A percentile compares a stretch with the other conserved stretches of the same genome.
These are phyloP conservation scores for Diplogelasinospora grovesii DNA, from an alignment of 495 filamentous ascomycete genomes.

Conservation along the genomic window DNA sequence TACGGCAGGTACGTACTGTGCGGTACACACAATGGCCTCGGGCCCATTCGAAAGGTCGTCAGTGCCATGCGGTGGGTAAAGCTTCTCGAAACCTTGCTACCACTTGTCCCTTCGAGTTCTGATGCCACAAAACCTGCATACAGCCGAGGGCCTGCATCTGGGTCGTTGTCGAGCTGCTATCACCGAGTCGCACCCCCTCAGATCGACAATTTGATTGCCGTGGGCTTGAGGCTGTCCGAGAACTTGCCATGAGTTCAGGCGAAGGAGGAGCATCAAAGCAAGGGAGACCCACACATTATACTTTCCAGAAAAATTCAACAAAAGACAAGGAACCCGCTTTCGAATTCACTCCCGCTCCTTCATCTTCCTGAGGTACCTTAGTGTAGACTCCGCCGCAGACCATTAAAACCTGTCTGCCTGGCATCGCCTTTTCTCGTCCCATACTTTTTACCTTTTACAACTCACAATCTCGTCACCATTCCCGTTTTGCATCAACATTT, in stretches of 20 bases:
- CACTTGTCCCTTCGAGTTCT: constrained; percentile 7
- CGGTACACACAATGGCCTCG: too few relatives aligned
- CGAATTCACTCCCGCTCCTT: constrained; percentile 11
- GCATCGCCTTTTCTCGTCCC: too few relatives aligned
- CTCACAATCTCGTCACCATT: too few relatives aligned
- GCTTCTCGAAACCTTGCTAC: too few relatives aligned
- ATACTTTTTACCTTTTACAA: too few relatives aligned
- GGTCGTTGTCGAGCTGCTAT: constrained; percentile 5
- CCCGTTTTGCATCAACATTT: too few relatives aligned
- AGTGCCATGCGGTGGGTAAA: too few relatives aligned
- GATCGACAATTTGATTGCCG: constrained; percentile 14
- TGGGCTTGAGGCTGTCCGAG: constrained; percentile 14
- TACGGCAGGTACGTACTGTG: too few relatives aligned
- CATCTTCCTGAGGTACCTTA: constrained; percentile 3
- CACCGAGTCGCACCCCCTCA: constrained; percentile 3
- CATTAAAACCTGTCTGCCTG: too few relatives aligned
- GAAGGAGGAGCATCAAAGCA: constrained; percentile 16
- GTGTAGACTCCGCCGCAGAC: too few relatives aligned
- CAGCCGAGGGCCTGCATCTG: constrained; percentile 22
- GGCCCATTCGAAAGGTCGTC: too few relatives aligned
- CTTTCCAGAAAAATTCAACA: constrained; percentile 28
- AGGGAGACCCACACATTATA: constrained; percentile 24
- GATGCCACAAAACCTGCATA: constrained; percentile 24
- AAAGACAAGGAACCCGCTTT: constrained; percentile 19
- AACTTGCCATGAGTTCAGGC: constrained; percentile 15